Conservation (phyloP, 352 stramenopile species). For the Phytophthora brassicae region DNA sequence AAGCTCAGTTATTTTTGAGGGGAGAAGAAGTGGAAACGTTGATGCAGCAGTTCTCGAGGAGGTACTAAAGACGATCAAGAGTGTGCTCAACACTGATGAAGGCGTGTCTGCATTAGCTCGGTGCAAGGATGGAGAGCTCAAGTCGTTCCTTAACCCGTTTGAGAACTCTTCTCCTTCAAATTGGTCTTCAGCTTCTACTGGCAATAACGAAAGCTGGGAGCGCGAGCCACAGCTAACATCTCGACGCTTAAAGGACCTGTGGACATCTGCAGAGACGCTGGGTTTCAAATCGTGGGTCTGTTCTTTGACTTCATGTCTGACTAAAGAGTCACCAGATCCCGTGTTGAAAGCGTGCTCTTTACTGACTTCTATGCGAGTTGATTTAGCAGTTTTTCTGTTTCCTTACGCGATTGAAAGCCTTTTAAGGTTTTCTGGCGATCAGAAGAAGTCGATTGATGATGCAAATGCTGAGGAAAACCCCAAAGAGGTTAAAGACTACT, state of each 20-base stretch:
- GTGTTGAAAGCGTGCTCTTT: slow-evolving; percentile 53
- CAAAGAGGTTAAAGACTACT: not conserved
- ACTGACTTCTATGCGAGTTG: slow-evolving; percentile 41
- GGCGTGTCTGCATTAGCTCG: slow-evolving; percentile 37
- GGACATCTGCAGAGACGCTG: slow-evolving; percentile 35
- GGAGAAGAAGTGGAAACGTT: slow-evolving; percentile 12
- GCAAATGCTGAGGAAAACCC: not conserved
- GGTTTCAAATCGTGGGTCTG: slow-evolving; percentile 69
- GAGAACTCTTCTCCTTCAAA: slow-evolving; percentile 47
- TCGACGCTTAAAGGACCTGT: slow-evolving; percentile 37
- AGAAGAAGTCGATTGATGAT: not conserved
- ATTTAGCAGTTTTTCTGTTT: slow-evolving; percentile 80
- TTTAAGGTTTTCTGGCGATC: slow-evolving; percentile 14
- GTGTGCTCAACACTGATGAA: slow-evolving; percentile 44
- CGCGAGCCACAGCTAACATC: slow-evolving; percentile 6
- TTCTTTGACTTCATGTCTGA: slow-evolving; percentile 45
- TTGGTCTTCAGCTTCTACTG: slow-evolving; percentile 43
- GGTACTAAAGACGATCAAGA: slow-evolving; percentile 50
- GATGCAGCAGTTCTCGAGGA: slow-evolving; percentile 44
- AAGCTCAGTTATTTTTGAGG: slow-evolving; percentile 72
- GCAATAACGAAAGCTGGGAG: not conserved
- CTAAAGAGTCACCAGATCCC: slow-evolving; percentile 37
- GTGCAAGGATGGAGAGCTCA: slow-evolving; percentile 67
- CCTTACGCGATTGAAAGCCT: slow-evolving; percentile 61
- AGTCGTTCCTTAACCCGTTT: slow-evolving; percentile 60